Evolutionary conservation across 2,329 filamentous ascomycete genomes (phyloP).

Genomic region (Penicillium sp.): DNA sequence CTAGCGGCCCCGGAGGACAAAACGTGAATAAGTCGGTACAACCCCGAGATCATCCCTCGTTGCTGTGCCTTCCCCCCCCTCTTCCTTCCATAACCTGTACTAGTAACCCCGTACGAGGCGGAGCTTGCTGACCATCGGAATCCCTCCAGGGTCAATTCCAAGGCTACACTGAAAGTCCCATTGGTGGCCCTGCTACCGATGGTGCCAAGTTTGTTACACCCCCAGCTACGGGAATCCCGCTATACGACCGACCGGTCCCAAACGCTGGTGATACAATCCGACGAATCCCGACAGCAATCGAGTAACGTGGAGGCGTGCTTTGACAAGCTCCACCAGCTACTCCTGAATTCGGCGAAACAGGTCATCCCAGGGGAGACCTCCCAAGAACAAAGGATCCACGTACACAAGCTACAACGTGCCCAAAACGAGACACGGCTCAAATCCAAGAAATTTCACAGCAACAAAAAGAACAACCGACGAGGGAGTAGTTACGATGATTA

Average conservation of each 20-base stretch:
- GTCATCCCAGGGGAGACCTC: slow-evolving; percentile 65
- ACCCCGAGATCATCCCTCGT: slow-evolving; percentile 13
- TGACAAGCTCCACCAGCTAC: slow-evolving; percentile 59
- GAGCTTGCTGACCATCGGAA: slow-evolving; percentile 8
- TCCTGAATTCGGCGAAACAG: slow-evolving; percentile 55
- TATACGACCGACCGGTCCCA: slow-evolving; percentile 60
- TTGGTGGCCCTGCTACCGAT: slow-evolving; percentile 57
- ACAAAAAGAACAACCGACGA: slow-evolving; percentile 63
- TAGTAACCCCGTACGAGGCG: background rate
- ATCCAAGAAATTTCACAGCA: slow-evolving; percentile 64
- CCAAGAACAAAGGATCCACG: slow-evolving; percentile 57
- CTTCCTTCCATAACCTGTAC: slow-evolving; percentile 1
- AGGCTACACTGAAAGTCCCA: slow-evolving; percentile 65
- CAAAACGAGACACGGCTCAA: slow-evolving; percentile 63
- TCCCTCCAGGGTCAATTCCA: slow-evolving; percentile 63
- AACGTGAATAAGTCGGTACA: slow-evolving; percentile 69
- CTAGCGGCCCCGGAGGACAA: slow-evolving; percentile 68
- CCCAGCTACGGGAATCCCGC: slow-evolving; percentile 55
- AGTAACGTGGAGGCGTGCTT: slow-evolving; percentile 65
- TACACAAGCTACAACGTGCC: slow-evolving; percentile 59
- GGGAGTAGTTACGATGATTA: slow-evolving; percentile 44
- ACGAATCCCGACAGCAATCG: slow-evolving; percentile 65
- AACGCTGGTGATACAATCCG: slow-evolving; percentile 64
- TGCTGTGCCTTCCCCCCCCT: background rate
- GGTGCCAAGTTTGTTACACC: slow-evolving; percentile 60